Base-by-base conservation (phyloP, 495 filamentous ascomycete genomes). In the Aspergillus wentii region DNA sequence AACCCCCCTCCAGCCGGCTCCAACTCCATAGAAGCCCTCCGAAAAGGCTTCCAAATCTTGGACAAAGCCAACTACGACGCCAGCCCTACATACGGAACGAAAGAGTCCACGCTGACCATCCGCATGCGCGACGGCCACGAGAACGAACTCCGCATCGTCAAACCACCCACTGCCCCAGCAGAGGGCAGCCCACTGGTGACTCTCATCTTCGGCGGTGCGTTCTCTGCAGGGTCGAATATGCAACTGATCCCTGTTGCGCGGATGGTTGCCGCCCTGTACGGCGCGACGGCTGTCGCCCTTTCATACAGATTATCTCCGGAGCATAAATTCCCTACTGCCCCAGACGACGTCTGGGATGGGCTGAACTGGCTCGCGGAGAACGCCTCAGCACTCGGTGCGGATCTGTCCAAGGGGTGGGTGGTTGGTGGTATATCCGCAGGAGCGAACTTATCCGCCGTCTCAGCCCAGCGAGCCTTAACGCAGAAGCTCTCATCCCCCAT, bases 341-440 rank as follows among this genome's bases (percentile, higher is more conserved):
- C 60, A 7, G 38, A 76, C 11, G 74, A 78, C 48, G 54, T 62
- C 29, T 74, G 62, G 57, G 72, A 76, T 51, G 64, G 62, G 5
- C 46, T 74, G 34, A 54, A 64, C 46, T 75, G 74, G 72, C 58
- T 73, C 8, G 60, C 63, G 1, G 30, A 46, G 16, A 62, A 76
- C 32, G 60, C 62, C 9, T 26, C 38, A 0, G 19, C 35, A 2
- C 33, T 51, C 1, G 44, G 34, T 11, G 48, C 35, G 15, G 41
- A 44, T 11, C 20, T 39, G 25, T 40, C 51, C 41, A 35, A 49
- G 31, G 74, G 74, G 1, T 76, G 76, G 39, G 44, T 78, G 19
- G 38, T 76, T 23, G 70, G 70, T 17, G 74, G 74, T 4, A 58
- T 55, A 3, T 71, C 66, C 4, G 70, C 72, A 10, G 74, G 73